Evolutionary conservation across 2,329 filamentous ascomycete species (phyloP).

Genomic region (Fusarium algeriense): DNA sequence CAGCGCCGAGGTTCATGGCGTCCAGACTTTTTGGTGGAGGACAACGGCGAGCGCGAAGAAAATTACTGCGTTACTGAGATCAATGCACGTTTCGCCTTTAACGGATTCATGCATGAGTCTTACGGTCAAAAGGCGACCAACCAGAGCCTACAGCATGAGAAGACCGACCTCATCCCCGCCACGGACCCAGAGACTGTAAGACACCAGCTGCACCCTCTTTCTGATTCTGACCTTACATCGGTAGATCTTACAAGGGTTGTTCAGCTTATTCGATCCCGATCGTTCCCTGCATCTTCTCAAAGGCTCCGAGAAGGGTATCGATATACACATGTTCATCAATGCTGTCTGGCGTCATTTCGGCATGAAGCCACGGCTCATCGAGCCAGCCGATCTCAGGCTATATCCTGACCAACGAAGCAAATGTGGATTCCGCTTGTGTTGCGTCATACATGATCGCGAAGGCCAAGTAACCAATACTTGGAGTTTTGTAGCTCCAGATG

Average conservation of each 20-base stretch:
- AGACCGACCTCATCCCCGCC: constrained; percentile 39
- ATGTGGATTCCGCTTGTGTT: constrained; percentile 49
- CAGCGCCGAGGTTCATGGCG: constrained; percentile 52
- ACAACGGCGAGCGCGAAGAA: constrained; percentile 34
- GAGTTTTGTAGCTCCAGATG: constrained; percentile 29
- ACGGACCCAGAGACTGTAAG: constrained; percentile 44
- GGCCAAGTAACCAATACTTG: background rate
- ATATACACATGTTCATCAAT: constrained; percentile 56
- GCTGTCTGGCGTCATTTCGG: constrained; percentile 47
- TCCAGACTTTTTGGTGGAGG: constrained; percentile 56
- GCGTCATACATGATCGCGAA: constrained; percentile 30
- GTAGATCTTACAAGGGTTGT: constrained; percentile 51
- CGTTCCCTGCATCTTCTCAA: constrained; percentile 55
- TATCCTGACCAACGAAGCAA: constrained; percentile 43
- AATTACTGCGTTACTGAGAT: constrained; percentile 55
- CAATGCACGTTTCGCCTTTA: constrained; percentile 57
- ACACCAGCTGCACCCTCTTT: background rate
- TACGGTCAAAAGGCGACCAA: constrained; percentile 50
- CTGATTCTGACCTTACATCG: no score
- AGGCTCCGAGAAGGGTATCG: constrained; percentile 53
- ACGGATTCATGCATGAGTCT: constrained; percentile 50
- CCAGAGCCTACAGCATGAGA: background rate
- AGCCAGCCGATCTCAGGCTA: constrained; percentile 51
- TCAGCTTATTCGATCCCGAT: constrained; percentile 48
- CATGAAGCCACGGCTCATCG: constrained; percentile 51